Evolutionary conservation across 805 yeast species (phyloP).

Genomic region (Starmerella apis): DNA sequence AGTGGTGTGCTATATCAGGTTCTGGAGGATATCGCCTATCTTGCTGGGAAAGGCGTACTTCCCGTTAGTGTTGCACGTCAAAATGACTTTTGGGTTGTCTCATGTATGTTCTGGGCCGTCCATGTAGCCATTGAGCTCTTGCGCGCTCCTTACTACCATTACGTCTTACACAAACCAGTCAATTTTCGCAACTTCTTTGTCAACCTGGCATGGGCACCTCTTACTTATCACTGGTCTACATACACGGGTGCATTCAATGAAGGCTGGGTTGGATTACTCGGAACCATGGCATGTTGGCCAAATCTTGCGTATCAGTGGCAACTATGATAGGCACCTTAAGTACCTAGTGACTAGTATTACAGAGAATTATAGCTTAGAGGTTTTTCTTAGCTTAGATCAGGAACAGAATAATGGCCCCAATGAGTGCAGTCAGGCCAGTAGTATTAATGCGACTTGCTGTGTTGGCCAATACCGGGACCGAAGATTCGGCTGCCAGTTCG

Average conservation of each 20-base stretch:
- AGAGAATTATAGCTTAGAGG: background rate
- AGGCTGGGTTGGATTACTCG: slow-evolving; percentile 33
- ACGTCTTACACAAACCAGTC: slow-evolving; percentile 16
- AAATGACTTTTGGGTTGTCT: slow-evolving; percentile 31
- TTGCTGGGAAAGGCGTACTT: slow-evolving; percentile 33
- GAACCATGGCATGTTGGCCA: slow-evolving; percentile 31
- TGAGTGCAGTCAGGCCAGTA: background rate
- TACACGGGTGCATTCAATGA: slow-evolving; percentile 31
- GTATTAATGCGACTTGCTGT: background rate
- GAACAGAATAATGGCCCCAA: background rate
- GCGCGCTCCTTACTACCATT: slow-evolving; percentile 22
- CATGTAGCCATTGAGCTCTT: slow-evolving; percentile 33
- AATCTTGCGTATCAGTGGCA: slow-evolving; percentile 19
- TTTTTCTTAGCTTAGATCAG: background rate
- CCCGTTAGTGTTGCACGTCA: slow-evolving; percentile 26
- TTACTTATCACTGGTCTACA: slow-evolving; percentile 37
- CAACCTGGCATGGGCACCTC: slow-evolving; percentile 36
- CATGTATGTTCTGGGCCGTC: slow-evolving; percentile 34
- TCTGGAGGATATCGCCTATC: slow-evolving; percentile 35
- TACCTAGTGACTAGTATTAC: background rate
- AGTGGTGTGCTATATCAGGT: slow-evolving; percentile 34
- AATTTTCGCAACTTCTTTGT: slow-evolving; percentile 26
- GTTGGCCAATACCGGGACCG: background rate
- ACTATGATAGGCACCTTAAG: background rate
- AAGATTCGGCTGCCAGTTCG: background rate